phyloP scores from a whole-genome alignment of 177 flowering plant genomes.

The Vitis hybrid region DNA sequence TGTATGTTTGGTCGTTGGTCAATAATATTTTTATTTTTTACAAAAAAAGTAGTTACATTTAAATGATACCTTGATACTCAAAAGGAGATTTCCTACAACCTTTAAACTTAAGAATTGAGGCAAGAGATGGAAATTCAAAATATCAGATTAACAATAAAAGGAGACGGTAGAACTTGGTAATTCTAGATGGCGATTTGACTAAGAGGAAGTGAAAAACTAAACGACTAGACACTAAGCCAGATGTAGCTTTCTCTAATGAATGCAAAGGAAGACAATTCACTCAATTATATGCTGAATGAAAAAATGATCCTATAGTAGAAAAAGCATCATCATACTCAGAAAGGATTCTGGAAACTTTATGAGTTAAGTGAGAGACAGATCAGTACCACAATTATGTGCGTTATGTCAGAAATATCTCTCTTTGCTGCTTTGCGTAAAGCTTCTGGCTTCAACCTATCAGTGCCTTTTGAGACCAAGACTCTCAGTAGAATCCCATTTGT shows the following conservation, averaged over 20 bases:
- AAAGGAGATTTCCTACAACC: too few relatives aligned
- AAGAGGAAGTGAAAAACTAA: too few relatives aligned
- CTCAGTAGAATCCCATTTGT: slow-evolving; percentile 89
- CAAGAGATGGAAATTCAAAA: too few relatives aligned
- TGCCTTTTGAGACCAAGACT: slow-evolving; percentile 60
- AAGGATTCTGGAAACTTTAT: not conserved
- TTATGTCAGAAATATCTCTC: slow-evolving; percentile 38
- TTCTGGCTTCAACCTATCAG: slow-evolving; percentile 25
- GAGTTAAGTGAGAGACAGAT: not conserved
- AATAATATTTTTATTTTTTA: too few relatives aligned
- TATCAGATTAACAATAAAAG: too few relatives aligned
- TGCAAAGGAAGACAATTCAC: not conserved
- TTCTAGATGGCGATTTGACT: too few relatives aligned
- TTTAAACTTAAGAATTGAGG: too few relatives aligned
- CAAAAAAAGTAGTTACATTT: too few relatives aligned
- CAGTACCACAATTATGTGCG: slow-evolving; percentile 96
- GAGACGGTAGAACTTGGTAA: too few relatives aligned
- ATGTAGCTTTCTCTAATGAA: not conserved
- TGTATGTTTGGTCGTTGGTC: too few relatives aligned
- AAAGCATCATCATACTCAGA: not conserved
- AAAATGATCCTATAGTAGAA: not conserved
- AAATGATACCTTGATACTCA: too few relatives aligned
- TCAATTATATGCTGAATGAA: slow-evolving; percentile 1
- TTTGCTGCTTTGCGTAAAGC: slow-evolving; percentile 20
- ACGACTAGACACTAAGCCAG: too few relatives aligned